Evolutionary conservation across 2,329 filamentous ascomycete species (phyloP), one percentile per base, ranked within the genome.

Genomic region (Ceratocystis papillata): DNA sequence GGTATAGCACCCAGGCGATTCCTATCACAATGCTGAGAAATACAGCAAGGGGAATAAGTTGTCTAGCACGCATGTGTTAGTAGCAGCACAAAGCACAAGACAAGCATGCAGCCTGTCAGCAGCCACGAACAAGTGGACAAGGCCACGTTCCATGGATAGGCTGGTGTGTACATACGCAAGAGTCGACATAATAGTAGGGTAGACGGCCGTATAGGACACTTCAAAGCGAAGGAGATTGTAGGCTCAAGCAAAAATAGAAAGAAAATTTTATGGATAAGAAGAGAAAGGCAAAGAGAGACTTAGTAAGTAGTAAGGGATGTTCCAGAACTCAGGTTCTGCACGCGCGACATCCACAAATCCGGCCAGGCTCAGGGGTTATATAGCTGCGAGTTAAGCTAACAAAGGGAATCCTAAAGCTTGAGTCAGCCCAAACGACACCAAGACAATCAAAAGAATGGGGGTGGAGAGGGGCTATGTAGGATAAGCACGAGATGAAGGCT

Each of bases 11-110:
- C 76, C 84, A 89, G 66, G 79, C 86, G 59, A 81, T 73, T 65
- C 77, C 80, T 69, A 75, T 80, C 33, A 89, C 73, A 63, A 87
- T 71, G 68, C 79, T 67, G 72, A 89, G 78, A 68, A 87, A 79
- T 71, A 90, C 78, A 66, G 89, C 66, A 61, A 91, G 81, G 4
- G 88, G 88, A 33, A 90, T 71, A 46, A 90, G 75, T 72, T 87
- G 79, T 69, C 82, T 85, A 10, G n/a, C 60, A 12, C 12, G 10
- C 60, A 12, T 17, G 17, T 37, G 28, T n/a, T 28, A 59, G 28
- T 37, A 30, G 17, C 17, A 20, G 46, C 3, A 20, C 22, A 5
- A 50, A 8, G 46, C 8, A 20, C 22, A 3, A 50, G 46, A 50
- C 46, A 50, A 22, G 7, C 46, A 30, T 57, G 53, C 12, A 15